Percentiles rank a stretch among this genome's conserved stretches.
phyloP scores from a whole-genome alignment of 495 filamentous ascomycete genomes.

The Penicillium malachiteum region DNA sequence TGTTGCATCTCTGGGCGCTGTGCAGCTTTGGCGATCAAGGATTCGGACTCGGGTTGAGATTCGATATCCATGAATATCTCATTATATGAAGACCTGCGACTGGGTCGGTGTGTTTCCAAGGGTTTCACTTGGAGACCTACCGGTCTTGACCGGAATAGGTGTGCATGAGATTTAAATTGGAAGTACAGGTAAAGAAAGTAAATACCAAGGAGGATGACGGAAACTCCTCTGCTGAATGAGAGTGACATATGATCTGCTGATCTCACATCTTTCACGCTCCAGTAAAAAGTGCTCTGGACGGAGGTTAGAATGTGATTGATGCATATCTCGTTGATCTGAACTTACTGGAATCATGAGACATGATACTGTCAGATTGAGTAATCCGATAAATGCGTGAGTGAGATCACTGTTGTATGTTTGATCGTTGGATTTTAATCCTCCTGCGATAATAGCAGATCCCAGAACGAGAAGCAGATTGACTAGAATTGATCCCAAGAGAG shows the following conservation, averaged over 20 bases:
- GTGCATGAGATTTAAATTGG: constrained; percentile 86
- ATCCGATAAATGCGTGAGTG: constrained; percentile 90
- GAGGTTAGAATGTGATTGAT: constrained; percentile 8
- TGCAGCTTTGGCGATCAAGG: constrained; percentile 56
- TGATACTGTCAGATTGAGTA: constrained; percentile 84
- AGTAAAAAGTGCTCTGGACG: constrained; percentile 70
- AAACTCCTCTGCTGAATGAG: constrained; percentile 20
- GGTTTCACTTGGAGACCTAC: background rate
- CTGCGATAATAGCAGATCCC: constrained; percentile 85
- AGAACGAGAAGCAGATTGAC: constrained; percentile 85
- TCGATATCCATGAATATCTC: constrained; percentile 32
- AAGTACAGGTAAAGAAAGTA: constrained; percentile 86
- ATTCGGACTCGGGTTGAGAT: constrained; percentile 68
- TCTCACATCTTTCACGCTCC: constrained; percentile 81
- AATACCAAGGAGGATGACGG: constrained; percentile 64
- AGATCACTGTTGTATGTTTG: constrained; percentile 94
- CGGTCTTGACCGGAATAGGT: constrained; percentile 76
- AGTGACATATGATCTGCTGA: constrained; percentile 20
- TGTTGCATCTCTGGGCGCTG: constrained; percentile 53
- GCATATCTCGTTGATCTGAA: constrained; percentile 82
- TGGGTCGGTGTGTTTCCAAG: background rate
- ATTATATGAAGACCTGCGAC: constrained; percentile 6
- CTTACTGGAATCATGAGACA: constrained; percentile 84
- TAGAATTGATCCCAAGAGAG: constrained; percentile 82
- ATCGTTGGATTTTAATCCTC: constrained; percentile 82